Evolutionary conservation across 768 basidiomycete species (phyloP).

Genomic region (Termitomyces sp.): DNA sequence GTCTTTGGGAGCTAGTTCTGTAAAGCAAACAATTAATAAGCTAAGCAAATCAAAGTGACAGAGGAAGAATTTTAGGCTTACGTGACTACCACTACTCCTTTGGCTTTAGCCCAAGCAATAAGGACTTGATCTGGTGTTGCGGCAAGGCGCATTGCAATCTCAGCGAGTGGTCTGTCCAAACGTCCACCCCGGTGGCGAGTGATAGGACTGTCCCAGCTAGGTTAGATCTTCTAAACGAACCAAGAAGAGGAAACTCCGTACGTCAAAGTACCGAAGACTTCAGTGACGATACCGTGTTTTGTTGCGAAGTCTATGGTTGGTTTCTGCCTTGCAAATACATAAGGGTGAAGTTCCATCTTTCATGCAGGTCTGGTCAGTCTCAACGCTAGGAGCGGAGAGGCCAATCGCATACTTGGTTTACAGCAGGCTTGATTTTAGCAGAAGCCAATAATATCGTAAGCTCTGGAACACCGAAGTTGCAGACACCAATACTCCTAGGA

Average conservation of each 20-base stretch:
- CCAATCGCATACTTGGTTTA: slow-evolving; percentile 54
- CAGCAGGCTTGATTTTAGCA: slow-evolving; percentile 54
- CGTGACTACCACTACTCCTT: slow-evolving; percentile 67
- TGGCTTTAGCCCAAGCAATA: slow-evolving; percentile 61
- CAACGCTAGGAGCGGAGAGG: background rate
- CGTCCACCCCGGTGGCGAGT: slow-evolving; percentile 57
- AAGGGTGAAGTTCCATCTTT: slow-evolving; percentile 52
- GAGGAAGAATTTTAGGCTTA: slow-evolving; percentile 19
- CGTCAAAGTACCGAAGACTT: slow-evolving; percentile 53
- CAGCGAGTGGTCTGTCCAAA: slow-evolving; percentile 50
- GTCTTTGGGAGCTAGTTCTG: slow-evolving; percentile 53
- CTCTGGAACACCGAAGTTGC: slow-evolving; percentile 53
- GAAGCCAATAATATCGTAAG: slow-evolving; percentile 46
- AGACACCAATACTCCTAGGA: slow-evolving; percentile 39
- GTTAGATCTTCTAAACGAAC: background rate
- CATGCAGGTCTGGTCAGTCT: background rate
- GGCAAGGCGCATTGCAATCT: slow-evolving; percentile 47
- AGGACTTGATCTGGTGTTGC: slow-evolving; percentile 61
- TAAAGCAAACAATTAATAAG: slow-evolving; percentile 13
- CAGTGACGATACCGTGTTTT: slow-evolving; percentile 45
- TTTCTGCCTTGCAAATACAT: slow-evolving; percentile 45
- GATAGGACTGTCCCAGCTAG: slow-evolving; percentile 35
- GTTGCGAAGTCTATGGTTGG: slow-evolving; percentile 41
- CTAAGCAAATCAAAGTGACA: background rate
- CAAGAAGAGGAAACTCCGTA: slow-evolving; percentile 15